phyloP scores from a whole-genome alignment of 2,329 filamentous ascomycete species.

The Colletotrichum camelliae region DNA sequence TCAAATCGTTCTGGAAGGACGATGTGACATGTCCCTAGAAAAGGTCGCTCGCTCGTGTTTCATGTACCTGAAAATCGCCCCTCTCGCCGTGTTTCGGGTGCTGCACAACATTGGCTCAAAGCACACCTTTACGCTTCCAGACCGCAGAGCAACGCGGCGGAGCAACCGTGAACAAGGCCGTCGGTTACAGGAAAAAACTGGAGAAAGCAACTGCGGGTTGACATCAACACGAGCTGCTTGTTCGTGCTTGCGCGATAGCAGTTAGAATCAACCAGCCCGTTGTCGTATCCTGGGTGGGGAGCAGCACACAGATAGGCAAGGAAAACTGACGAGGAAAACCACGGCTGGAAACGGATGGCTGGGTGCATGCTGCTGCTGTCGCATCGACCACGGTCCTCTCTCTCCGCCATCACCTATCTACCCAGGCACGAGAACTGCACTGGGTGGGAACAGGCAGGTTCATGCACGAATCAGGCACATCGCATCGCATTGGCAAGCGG shows the following conservation, averaged over 20 bases:
- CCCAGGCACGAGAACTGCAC: neutral
- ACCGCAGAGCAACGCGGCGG: slow-evolving; percentile 10
- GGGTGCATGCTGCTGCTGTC: slow-evolving; percentile 17
- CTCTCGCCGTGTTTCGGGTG: slow-evolving; percentile 29
- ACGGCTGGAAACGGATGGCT: slow-evolving; percentile 10
- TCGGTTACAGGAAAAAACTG: slow-evolving; percentile 16
- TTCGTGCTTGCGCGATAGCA: neutral
- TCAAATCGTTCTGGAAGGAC: slow-evolving; percentile 26
- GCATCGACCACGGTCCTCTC: slow-evolving; percentile 7
- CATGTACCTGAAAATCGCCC: slow-evolving; percentile 29
- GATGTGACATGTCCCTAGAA: slow-evolving; percentile 18
- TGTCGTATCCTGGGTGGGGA: slow-evolving; percentile 9
- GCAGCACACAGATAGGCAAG: neutral
- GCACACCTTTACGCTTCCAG: slow-evolving; percentile 15
- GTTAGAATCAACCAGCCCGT: neutral
- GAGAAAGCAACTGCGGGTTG: slow-evolving; percentile 17
- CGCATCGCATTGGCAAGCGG: neutral
- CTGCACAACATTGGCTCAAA: slow-evolving; percentile 27
- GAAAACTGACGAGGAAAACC: slow-evolving; percentile 3
- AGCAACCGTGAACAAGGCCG: slow-evolving; percentile 2
- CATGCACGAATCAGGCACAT: slow-evolving; percentile 13
- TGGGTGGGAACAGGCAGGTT: slow-evolving; percentile 1
- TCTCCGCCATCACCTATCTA: slow-evolving; percentile 3
- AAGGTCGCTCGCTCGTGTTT: slow-evolving; percentile 23
- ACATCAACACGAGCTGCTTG: slow-evolving; percentile 19